Evolutionary conservation across 805 yeast genomes (phyloP).

Genomic region (Wickerhamomyces kurtzmanii): DNA sequence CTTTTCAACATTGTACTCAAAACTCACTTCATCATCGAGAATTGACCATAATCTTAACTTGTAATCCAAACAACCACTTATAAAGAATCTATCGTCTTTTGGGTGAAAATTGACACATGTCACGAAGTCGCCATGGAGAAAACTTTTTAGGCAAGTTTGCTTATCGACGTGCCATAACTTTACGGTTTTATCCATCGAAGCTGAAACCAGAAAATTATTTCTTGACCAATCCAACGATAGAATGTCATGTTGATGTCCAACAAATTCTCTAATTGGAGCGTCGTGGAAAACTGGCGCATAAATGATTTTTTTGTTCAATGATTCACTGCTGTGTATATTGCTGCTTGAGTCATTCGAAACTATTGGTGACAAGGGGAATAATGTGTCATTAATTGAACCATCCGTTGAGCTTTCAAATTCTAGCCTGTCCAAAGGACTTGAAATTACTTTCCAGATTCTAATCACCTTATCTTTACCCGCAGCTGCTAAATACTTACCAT

Average conservation of each 20-base stretch:
- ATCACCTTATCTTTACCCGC: slow-evolving; percentile 72
- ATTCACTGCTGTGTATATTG: slow-evolving; percentile 2
- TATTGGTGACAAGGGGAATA: background rate
- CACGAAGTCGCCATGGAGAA: slow-evolving; percentile 72
- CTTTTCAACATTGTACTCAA: slow-evolving; percentile 48
- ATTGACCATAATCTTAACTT: slow-evolving; percentile 77
- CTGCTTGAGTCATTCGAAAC: background rate
- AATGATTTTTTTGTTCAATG: slow-evolving; percentile 8
- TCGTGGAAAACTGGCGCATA: slow-evolving; percentile 77
- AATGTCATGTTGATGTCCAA: slow-evolving; percentile 63
- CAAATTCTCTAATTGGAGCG: slow-evolving; percentile 46
- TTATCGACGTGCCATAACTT: slow-evolving; percentile 80
- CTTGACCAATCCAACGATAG: slow-evolving; percentile 83
- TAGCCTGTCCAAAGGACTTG: slow-evolving; percentile 60
- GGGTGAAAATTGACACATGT: slow-evolving; percentile 78
- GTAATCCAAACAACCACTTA: slow-evolving; percentile 75
- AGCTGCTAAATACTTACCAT: slow-evolving; percentile 77
- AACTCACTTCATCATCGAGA: slow-evolving; percentile 58
- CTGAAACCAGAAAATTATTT: slow-evolving; percentile 68
- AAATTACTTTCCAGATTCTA: slow-evolving; percentile 70
- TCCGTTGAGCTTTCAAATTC: slow-evolving; percentile 22
- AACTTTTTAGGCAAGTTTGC: slow-evolving; percentile 48
- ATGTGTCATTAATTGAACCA: background rate
- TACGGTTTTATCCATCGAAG: slow-evolving; percentile 81
- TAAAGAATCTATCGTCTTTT: slow-evolving; percentile 75